Base-by-base conservation (phyloP, 345 rosid species). In the Eucalyptus grandis region DNA sequence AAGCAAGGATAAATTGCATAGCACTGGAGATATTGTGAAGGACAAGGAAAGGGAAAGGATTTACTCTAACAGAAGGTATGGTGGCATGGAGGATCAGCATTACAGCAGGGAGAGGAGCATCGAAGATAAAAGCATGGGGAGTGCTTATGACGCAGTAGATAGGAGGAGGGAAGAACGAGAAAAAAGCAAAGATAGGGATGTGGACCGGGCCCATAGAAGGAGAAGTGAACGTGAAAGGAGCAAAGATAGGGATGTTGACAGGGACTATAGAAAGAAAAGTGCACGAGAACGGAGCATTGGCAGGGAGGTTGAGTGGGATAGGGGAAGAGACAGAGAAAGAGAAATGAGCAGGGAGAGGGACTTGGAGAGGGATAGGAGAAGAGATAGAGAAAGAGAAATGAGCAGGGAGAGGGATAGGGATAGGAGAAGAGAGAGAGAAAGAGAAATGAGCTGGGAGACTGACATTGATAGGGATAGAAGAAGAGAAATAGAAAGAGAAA, bases 171-270 rank as follows among this genome's bases (percentile, higher is more conserved):
- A 69, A 86, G 91, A 89, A 43, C 49, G 88, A 37, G 89, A 91
- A 81, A 88, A 87, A 47, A 90, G 90, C 87, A 91, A 77, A 87
- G 91, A 90, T 86, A 92, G 92, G 91, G 91, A 93, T 86, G 91
- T 90, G 91, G 93, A 93, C 50, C 89, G 92, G 46, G 96, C 92
- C 72, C 44, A 94, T 87, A 91, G 95, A 90, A 94, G 89, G 92
- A 94, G 89, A 88, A 92, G 88, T 88, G 94, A 94, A 80, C 90
- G 87, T 58, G 94, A 92, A 86, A 93, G 93, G 92, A 91, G 93
- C 89, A 91, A 90, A 93, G 95, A 93, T 34, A 86, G 93, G 88
- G 96, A 92, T 58, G 86, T 69, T 54, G 96, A 91, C 50, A 31
- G 89, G 87, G 94, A 89, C 72, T 37, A 77, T 37, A 89, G 92